Conservation (phyloP, 116 monocot species). For the Thalassia testudinum region DNA sequence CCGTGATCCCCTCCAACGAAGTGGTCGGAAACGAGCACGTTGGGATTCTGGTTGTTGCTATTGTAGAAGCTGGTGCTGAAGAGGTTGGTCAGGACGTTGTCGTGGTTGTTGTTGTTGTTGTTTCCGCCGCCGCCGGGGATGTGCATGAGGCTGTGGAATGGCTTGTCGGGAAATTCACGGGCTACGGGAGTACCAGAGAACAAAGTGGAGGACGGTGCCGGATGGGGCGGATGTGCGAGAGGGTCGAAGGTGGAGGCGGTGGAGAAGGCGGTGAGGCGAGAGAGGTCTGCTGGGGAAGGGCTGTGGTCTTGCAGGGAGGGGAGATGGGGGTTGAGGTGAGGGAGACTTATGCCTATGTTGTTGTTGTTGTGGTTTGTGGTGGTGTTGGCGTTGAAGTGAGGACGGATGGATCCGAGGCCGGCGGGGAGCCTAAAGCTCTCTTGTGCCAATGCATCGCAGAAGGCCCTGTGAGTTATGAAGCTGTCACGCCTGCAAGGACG, state of each 20-base stretch:
- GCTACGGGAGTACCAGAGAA: constrained; percentile 3
- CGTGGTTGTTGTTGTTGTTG: constrained; percentile 2
- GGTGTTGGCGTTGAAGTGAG: constrained; percentile 10
- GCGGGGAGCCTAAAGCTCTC: constrained; percentile 25
- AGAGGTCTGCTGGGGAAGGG: constrained; percentile 24
- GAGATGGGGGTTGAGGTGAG: constrained; percentile 26
- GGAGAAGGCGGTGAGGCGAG: constrained; percentile 18
- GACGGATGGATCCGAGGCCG: constrained; percentile 13
- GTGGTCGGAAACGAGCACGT: constrained; percentile 22
- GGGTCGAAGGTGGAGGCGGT: too few species aligned
- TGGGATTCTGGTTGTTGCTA: constrained; percentile 4
- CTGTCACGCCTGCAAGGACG: constrained; percentile 43
- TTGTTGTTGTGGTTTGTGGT: constrained; percentile 8
- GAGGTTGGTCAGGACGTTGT: constrained; percentile 14
- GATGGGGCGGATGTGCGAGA: constrained; percentile 3
- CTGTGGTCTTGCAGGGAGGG: constrained; percentile 18
- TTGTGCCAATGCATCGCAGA: constrained; percentile 42
- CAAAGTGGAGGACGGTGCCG: constrained; percentile 14
- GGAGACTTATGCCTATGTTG: constrained; percentile 12
- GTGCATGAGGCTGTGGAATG: constrained; percentile 39
- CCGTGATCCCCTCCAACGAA: constrained; percentile 1
- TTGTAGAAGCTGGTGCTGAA: constrained; percentile 29
- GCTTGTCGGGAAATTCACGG: too few species aligned
- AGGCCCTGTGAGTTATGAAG: constrained; percentile 56
- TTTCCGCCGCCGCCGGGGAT: constrained; percentile 19